Percentiles rank a stretch among this genome's conserved stretches.
These are phyloP conservation scores for Rhodotorula sp. DNA, from an alignment of 1,284 basidiomycete species.

Conservation along the genomic window DNA sequence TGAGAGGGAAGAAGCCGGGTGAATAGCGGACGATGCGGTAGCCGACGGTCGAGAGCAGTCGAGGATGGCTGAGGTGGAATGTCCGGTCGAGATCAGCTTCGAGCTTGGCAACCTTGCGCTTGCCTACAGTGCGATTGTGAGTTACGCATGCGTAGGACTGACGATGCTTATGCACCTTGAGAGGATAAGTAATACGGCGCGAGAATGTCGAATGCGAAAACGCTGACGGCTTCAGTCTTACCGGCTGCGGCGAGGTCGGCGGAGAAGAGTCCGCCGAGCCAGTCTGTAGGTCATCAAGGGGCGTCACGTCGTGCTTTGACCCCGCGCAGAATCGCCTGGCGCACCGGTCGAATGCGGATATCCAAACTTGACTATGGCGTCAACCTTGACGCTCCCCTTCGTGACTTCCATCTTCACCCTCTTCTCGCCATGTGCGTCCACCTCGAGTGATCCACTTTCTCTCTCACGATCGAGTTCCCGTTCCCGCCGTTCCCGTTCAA, in stretches of 20 bases:
- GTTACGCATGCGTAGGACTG: not conserved
- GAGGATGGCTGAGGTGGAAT: conserved; percentile 28
- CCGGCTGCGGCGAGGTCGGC: conserved; percentile 6
- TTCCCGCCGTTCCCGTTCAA: conserved; percentile 27
- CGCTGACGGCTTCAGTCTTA: conserved; percentile 23
- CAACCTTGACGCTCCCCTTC: not conserved
- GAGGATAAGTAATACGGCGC: conserved; percentile 41
- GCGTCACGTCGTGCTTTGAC: not conserved
- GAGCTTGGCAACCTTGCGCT: conserved; percentile 41
- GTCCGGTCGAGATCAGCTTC: conserved; percentile 38
- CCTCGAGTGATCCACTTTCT: conserved; percentile 8
- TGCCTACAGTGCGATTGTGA: conserved; percentile 12
- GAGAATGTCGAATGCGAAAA: conserved; percentile 39
- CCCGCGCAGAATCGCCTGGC: not conserved
- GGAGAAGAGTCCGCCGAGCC: conserved; percentile 25
- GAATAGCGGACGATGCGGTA: conserved; percentile 37
- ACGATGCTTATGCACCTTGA: conserved; percentile 7
- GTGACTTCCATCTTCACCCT: conserved; percentile 12
- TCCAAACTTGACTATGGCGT: conserved; percentile 26
- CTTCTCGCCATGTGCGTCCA: conserved; percentile 13
- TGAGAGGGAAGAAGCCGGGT: conserved; percentile 30
- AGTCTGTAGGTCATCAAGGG: conserved; percentile 20
- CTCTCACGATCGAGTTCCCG: conserved; percentile 17
- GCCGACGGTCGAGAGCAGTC: conserved; percentile 35
- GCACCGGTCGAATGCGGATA: conserved; percentile 14